Evolutionary conservation across 768 basidiomycete genomes (phyloP).

Genomic region (Pulveroboletus ravenelii): DNA sequence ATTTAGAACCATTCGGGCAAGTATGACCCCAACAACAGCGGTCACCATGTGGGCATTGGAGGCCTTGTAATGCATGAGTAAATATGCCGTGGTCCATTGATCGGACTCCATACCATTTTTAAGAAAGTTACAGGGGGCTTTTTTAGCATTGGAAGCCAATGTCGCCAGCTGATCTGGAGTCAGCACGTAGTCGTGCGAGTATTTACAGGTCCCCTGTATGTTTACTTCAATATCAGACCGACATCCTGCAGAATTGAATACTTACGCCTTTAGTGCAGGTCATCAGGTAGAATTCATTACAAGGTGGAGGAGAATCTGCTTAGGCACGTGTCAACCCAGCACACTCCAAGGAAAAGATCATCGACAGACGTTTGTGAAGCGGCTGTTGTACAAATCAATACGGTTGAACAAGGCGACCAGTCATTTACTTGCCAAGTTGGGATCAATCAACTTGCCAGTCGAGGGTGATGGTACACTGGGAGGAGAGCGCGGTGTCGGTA

Average conservation of each 20-base stretch:
- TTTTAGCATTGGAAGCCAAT: conserved; percentile 75
- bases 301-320: conserved; percentile 76
- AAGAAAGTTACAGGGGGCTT: conserved; percentile 80
- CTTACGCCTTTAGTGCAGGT: conserved; percentile 73
- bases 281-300: conserved; percentile 83
- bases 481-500: conserved; percentile 65
- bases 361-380: conserved; percentile 66
- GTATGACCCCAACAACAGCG: conserved; percentile 81
- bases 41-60: conserved; percentile 70
- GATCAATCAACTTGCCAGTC: conserved; percentile 47
- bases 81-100: not conserved
- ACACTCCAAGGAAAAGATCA: conserved; percentile 1
- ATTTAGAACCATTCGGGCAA: conserved; percentile 74
- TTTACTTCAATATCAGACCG: conserved; percentile 13
- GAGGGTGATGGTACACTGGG: conserved; percentile 30
- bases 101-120: conserved; percentile 54
- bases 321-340: conserved; percentile 4
- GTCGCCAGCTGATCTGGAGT: conserved; percentile 66
- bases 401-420: conserved; percentile 5
- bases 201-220: conserved; percentile 64
- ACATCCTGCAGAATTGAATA: not conserved
- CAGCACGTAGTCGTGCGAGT: conserved; percentile 75
- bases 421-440: conserved; percentile 49
- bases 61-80: conserved; percentile 38
- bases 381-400: conserved; percentile 40